Evolutionary conservation across 257 asterid species (phyloP).

Genomic region (Scutellaria barbata): DNA sequence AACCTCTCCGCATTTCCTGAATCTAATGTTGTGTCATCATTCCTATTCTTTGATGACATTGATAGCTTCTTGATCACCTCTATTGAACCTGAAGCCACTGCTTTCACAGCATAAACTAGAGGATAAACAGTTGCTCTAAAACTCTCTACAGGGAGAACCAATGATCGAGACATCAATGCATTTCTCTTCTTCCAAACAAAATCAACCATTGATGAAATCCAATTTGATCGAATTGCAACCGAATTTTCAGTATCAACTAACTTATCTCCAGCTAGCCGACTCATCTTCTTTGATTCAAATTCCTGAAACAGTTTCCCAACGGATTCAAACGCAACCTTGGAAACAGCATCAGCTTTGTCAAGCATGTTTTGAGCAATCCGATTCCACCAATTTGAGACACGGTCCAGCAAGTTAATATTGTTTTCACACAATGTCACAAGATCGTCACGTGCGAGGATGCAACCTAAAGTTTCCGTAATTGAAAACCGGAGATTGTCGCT

Average conservation of each 20-base stretch:
- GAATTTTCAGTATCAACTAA: constrained; percentile 91
- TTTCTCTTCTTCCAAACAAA: constrained; percentile 84
- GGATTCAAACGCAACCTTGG: constrained; percentile 91
- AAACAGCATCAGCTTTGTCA: constrained; percentile 78
- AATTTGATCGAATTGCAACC: constrained; percentile 87
- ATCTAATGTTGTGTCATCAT: constrained; percentile 39
- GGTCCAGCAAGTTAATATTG: constrained; percentile 82
- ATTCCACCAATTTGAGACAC: constrained; percentile 92
- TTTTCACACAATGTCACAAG: constrained; percentile 87
- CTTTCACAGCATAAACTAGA: constrained; percentile 81
- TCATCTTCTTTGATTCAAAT: constrained; percentile 91
- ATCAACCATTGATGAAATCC: constrained; percentile 89
- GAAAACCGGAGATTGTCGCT: constrained; percentile 86
- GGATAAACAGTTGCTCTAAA: constrained; percentile 84
- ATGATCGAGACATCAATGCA: constrained; percentile 74
- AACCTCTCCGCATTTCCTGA: constrained; percentile 69
- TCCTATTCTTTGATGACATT: constrained; percentile 57
- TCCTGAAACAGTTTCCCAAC: constrained; percentile 88
- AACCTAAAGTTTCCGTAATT: constrained; percentile 92
- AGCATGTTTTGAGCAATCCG: constrained; percentile 86
- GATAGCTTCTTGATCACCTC: constrained; percentile 85
- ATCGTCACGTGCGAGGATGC: constrained; percentile 92
- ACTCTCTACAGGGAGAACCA: constrained; percentile 84
- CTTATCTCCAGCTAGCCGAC: constrained; percentile 93
- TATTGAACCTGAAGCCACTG: constrained; percentile 88